A percentile compares a stretch with the other conserved stretches of the same genome.
Evolutionary conservation across 2,329 filamentous ascomycete genomes (phyloP).

Genomic region (Penicillium sp.): DNA sequence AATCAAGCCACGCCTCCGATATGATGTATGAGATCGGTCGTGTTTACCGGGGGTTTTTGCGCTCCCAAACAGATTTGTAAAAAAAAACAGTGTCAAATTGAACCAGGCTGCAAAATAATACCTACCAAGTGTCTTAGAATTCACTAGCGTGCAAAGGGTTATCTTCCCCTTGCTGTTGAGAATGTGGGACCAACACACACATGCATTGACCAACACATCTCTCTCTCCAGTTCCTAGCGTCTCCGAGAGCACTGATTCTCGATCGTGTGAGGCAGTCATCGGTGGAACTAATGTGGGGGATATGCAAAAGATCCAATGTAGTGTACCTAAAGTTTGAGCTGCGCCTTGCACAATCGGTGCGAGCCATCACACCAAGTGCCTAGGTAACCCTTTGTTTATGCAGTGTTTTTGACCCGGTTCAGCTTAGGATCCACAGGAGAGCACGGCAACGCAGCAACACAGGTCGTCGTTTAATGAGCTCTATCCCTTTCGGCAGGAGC

Average conservation of each 20-base stretch:
- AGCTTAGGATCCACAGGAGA: conserved; percentile 6
- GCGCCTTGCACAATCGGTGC: conserved; percentile 12
- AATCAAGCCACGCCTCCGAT: conserved; percentile 4
- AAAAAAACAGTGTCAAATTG: background rate
- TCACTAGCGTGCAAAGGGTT: conserved; percentile 2
- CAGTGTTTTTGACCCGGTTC: conserved; percentile 13
- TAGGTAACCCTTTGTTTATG: background rate
- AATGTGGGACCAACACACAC: conserved; percentile 10
- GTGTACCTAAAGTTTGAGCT: background rate
- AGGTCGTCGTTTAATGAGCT: background rate
- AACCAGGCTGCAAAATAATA: background rate
- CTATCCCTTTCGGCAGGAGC: conserved; percentile 9
- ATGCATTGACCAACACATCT: conserved; percentile 3
- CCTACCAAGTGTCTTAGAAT: background rate
- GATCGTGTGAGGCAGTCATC: conserved; percentile 1
- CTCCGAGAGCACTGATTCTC: background rate
- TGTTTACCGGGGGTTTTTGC: too few relatives aligned
- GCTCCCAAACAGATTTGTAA: background rate
- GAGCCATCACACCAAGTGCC: conserved; percentile 25
- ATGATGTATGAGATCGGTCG: conserved; percentile 3
- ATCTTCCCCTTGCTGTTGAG: conserved; percentile 8
- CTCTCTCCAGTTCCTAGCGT: background rate
- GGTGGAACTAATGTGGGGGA: background rate
- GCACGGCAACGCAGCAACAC: background rate
- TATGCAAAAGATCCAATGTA: conserved; percentile 4